phyloP scores from a whole-genome alignment of 345 rosid genomes.

The Eutrema yunnanense region DNA sequence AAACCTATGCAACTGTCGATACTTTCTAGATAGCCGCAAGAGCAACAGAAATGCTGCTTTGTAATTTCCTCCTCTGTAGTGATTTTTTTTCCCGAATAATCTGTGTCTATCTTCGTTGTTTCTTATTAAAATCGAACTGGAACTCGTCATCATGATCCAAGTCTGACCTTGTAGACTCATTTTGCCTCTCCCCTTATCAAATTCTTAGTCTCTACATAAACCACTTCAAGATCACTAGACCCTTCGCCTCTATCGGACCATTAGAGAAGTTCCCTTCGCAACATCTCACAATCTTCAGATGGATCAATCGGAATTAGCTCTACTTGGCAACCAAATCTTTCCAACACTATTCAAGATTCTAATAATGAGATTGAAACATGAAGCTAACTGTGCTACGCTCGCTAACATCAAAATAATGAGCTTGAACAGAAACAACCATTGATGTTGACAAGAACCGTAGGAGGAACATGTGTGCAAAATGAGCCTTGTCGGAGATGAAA shows the following conservation, averaged over 20 bases:
- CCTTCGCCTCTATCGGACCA: neutral
- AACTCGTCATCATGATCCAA: neutral
- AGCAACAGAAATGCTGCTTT: neutral
- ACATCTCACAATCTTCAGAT: neutral
- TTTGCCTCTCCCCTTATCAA: neutral
- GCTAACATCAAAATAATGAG: constrained; percentile 43
- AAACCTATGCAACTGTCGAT: neutral
- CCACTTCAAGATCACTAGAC: too few relatives aligned
- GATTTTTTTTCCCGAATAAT: too few relatives aligned
- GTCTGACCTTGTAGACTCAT: neutral
- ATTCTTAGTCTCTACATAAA: neutral
- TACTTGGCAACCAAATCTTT: neutral
- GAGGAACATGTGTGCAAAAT: constrained; percentile 55
- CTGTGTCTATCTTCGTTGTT: neutral
- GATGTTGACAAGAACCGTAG: constrained; percentile 45
- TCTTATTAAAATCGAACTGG: neutral
- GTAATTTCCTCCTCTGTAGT: too few relatives aligned
- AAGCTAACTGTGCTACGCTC: constrained; percentile 44
- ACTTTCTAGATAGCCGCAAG: neutral
- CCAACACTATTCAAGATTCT: neutral
- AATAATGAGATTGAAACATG: neutral
- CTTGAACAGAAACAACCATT: constrained; percentile 34
- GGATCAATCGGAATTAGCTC: too few relatives aligned
- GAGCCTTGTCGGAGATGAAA: constrained; percentile 39
- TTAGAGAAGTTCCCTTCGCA: neutral